Conservation (phyloP, 176 grass and related monocot genomes). For the Oryza nivara region DNA sequence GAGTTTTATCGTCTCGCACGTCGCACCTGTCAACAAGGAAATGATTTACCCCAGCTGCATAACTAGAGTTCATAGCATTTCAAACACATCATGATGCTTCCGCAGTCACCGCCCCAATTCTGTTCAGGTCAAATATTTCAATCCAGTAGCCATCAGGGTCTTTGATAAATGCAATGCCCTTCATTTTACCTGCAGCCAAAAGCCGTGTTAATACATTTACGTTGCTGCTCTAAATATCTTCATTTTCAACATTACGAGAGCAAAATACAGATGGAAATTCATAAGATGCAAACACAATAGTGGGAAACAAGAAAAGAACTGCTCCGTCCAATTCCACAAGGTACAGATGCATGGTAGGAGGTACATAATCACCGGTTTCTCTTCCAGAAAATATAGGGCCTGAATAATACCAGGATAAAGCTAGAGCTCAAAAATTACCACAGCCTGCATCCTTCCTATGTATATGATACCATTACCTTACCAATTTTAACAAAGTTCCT, state of each 20-base stretch:
- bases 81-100: slow-evolving; percentile 49
- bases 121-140: slow-evolving; percentile 89
- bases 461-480: not conserved
- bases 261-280: not conserved
- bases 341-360: not conserved
- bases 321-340: not conserved
- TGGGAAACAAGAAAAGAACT: not conserved
- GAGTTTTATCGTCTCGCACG: not conserved
- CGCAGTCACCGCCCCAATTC: slow-evolving; percentile 54
- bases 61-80: not conserved
- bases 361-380: not conserved
- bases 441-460: not conserved
- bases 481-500: not conserved
- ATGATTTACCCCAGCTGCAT: not conserved
- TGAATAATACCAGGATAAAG: not conserved
- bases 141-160: slow-evolving; percentile 99
- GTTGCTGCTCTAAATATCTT: too few relatives aligned
- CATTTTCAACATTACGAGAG: too few relatives aligned
- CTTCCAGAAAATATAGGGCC: not conserved
- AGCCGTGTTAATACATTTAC: not conserved
- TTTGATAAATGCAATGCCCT: slow-evolving; percentile 97
- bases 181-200: slow-evolving; percentile 80
- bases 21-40: not conserved
- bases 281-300: not conserved
- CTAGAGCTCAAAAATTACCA: slow-evolving; percentile 8